phyloP scores from a whole-genome alignment of 371 early-diverging fungal species.

The Ordospora pajunii region DNA sequence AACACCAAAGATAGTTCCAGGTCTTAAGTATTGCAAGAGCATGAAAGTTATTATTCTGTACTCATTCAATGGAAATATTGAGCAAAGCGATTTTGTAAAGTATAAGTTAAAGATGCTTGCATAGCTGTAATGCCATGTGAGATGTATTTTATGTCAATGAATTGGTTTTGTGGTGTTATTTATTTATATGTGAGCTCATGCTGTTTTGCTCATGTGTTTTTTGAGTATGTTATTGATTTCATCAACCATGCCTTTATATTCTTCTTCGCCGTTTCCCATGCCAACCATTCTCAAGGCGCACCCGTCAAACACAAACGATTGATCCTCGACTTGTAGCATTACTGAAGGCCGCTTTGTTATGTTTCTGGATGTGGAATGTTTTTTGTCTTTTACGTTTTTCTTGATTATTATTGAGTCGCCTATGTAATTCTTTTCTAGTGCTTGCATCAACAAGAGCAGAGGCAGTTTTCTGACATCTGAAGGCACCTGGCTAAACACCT shows the following conservation, averaged over 20 bases:
- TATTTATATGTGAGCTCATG: no score
- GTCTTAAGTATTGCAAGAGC: constrained; percentile 75
- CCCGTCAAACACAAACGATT: constrained; percentile 4
- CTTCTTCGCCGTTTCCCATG: not conserved
- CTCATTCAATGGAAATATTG: constrained; percentile 1
- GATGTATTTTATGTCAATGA: no score
- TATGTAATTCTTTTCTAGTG: not conserved
- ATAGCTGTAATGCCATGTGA: not conserved
- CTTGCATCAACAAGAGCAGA: not conserved
- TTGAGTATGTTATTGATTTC: constrained; percentile 6
- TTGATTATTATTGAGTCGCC: not conserved
- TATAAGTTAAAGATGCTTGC: not conserved
- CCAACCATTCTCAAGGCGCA: not conserved
- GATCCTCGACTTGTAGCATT: not conserved
- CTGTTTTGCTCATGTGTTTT: not conserved
- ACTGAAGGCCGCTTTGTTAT: not conserved
- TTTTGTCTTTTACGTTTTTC: not conserved
- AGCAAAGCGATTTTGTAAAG: not conserved
- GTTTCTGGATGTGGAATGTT: not conserved
- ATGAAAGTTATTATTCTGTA: constrained; percentile 83
- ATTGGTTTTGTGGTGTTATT: no score
- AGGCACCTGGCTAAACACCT: not conserved
- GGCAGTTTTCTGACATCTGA: not conserved
- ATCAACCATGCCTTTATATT: constrained; percentile 2
- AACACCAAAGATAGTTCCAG: constrained; percentile 91